phyloP scores from a whole-genome alignment of 2,329 filamentous ascomycete genomes.

The Teratosphaeria viscida region DNA sequence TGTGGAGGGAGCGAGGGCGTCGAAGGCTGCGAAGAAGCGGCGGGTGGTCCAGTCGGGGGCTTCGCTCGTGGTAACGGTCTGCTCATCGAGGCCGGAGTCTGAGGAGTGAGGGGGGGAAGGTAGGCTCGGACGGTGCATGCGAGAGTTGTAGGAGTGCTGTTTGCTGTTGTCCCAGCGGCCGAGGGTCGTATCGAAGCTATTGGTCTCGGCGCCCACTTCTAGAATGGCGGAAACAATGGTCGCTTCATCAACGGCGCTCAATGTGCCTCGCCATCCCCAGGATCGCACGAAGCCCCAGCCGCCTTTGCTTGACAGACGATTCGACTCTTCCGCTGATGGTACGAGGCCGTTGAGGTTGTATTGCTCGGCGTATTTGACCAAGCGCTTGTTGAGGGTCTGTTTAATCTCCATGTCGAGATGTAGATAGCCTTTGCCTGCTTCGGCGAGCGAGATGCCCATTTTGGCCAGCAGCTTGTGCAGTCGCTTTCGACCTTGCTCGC shows the following conservation, averaged over 20 bases:
- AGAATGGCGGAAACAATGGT: conserved; percentile 84
- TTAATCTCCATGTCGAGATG: conserved; percentile 99
- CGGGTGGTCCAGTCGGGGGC: conserved; percentile 36
- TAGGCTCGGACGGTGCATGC: conserved; percentile 12
- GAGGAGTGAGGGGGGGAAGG: conserved; percentile 25
- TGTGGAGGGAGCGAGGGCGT: conserved; percentile 40
- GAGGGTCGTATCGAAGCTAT: not conserved
- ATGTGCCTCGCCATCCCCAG: conserved; percentile 94
- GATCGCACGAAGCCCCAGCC: conserved; percentile 95
- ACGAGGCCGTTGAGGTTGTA: conserved; percentile 94
- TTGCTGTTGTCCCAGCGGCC: not conserved
- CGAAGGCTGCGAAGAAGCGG: conserved; percentile 50
- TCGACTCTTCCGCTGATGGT: conserved; percentile 55
- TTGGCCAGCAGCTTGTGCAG: conserved; percentile 92
- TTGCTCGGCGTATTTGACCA: conserved; percentile 82
- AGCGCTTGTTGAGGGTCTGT: conserved; percentile 68
- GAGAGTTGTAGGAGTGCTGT: not conserved
- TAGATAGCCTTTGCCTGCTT: conserved; percentile 91
- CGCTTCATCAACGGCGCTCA: conserved; percentile 89
- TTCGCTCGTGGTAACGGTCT: not conserved
- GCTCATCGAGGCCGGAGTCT: conserved; percentile 10
- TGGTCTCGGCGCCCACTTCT: conserved; percentile 56
- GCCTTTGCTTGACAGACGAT: conserved; percentile 71
- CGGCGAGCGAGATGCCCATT: conserved; percentile 89
- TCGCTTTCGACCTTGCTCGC: conserved; percentile 74